phyloP scores from a whole-genome alignment of 2,329 filamentous ascomycete species.

The Thielaviopsis ethacetica region DNA sequence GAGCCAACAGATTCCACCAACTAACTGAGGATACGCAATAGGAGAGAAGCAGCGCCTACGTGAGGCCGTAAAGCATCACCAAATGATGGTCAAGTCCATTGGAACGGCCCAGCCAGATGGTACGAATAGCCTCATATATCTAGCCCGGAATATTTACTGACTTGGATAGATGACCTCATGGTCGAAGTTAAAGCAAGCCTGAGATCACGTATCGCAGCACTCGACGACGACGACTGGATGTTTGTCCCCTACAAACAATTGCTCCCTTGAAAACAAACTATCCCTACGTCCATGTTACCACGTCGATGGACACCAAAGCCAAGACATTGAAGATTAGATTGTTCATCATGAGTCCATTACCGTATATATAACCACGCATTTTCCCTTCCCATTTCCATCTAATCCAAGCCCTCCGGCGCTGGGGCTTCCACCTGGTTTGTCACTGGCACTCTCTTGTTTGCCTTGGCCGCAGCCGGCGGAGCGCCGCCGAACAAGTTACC shows the following conservation, averaged over 20 bases:
- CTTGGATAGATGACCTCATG: conserved; percentile 41
- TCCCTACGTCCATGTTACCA: neutral
- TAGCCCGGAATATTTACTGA: neutral
- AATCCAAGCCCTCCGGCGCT: conserved; percentile 44
- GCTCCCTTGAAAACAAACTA: neutral
- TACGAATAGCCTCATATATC: conserved; percentile 3
- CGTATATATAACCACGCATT: neutral
- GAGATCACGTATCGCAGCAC: conserved; percentile 51
- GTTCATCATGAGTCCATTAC: neutral
- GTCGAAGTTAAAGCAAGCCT: conserved; percentile 55
- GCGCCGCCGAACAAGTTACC: conserved; percentile 72
- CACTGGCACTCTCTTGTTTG: conserved; percentile 23
- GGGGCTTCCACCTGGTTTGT: conserved; percentile 31
- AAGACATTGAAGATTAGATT: neutral
- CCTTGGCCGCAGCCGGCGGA: conserved; percentile 17
- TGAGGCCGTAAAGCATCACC: conserved; percentile 45
- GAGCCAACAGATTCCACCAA: conserved; percentile 10
- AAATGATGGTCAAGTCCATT: conserved; percentile 35
- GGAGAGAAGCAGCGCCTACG: conserved; percentile 43
- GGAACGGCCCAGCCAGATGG: conserved; percentile 50
- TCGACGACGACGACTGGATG: conserved; percentile 84
- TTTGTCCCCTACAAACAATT: conserved; percentile 43
- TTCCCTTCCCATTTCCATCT: conserved; percentile 12
- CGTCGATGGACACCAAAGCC: neutral
- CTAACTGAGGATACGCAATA: conserved; percentile 18